Evolutionary conservation across 2,329 filamentous ascomycete genomes (phyloP).

Genomic region (Pseudopyrenochaeta lycopersici): DNA sequence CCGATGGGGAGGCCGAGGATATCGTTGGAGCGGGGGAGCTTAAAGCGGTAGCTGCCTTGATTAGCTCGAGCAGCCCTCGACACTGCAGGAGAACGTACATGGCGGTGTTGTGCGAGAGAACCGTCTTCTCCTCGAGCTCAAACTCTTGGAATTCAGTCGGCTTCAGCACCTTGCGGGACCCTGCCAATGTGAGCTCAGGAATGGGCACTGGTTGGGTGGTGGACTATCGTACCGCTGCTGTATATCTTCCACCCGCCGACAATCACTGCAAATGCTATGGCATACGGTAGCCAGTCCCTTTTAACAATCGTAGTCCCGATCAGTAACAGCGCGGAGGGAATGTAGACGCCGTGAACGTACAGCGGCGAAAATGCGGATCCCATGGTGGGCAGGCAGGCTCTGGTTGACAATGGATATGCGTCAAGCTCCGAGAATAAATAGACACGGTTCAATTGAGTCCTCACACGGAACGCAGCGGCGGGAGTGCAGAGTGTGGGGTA

Average conservation of each 20-base stretch:
- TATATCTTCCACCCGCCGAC: conserved; percentile 77
- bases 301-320: conserved; percentile 65
- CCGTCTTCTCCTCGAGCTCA: conserved; percentile 90
- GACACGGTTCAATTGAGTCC: conserved; percentile 2
- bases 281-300: conserved; percentile 73
- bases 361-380: conserved; percentile 56
- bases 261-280: conserved; percentile 70
- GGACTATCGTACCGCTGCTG: conserved; percentile 67
- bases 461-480: neutral
- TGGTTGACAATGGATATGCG: neutral
- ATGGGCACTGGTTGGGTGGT: neutral
- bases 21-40: conserved; percentile 76
- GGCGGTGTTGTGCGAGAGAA: conserved; percentile 97
- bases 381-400: conserved; percentile 17
- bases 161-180: conserved; percentile 76
- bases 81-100: conserved; percentile 69
- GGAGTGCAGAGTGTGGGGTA: conserved; percentile 8
- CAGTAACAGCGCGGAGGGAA: conserved; percentile 81
- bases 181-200: conserved; percentile 5
- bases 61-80: conserved; percentile 8
- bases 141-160: conserved; percentile 90
- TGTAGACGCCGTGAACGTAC: conserved; percentile 82
- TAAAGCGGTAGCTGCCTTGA: conserved; percentile 81
- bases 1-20: conserved; percentile 97
- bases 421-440: neutral